Evolutionary conservation across 352 stramenopile species (phyloP), one percentile per base, ranked within the genome.

Genomic region (Phytophthora fragariaefolia): DNA sequence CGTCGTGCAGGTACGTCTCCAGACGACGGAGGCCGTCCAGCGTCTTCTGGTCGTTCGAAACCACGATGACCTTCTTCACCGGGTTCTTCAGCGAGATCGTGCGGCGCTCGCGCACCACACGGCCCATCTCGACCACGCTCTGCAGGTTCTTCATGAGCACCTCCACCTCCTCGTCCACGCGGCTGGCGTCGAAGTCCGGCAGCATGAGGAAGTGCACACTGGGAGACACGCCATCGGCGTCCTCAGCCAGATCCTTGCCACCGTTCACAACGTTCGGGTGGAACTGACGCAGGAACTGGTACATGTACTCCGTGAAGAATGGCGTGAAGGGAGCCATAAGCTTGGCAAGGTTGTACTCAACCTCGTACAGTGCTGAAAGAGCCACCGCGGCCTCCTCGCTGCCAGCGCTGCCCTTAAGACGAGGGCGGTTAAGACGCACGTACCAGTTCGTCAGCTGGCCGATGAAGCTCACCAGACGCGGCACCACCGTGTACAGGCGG

Each of bases 291-390:
- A 99, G 83, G 66, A 99, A 97, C 77, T 99, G 97, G 82, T 99
- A 99, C 74, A 99, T 98, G 83, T 98, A 99, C 81, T 99, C 98
- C 6, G 98, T 94, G 64, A 99, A 99, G 83, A 99, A 99, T 22
- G 98, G 98, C 51, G 97, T 99, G 84, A 99, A 99, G 2, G 98
- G 98, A 13, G 95, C 94, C 98, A 99, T 99, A 32, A 99, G 77
- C 74, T 93, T 93, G 63, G 65, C 98, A 17, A 94, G 87, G 70
- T 93, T 95, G 73, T 99, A 92, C 47, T 99, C 85, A 18, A 99
- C 97, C 76, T 99, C 97, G 79, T 99, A 99, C n/a, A 99, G 82
- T 15, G 97, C 89, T 63, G 97, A 98, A 24, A 98, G 80, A 20
- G 90, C 89, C 4, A 95, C 69, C 52, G 85, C 80, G 4, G 89